phyloP scores from a whole-genome alignment of 352 stramenopile species.

The Aphanomyces invadans region DNA sequence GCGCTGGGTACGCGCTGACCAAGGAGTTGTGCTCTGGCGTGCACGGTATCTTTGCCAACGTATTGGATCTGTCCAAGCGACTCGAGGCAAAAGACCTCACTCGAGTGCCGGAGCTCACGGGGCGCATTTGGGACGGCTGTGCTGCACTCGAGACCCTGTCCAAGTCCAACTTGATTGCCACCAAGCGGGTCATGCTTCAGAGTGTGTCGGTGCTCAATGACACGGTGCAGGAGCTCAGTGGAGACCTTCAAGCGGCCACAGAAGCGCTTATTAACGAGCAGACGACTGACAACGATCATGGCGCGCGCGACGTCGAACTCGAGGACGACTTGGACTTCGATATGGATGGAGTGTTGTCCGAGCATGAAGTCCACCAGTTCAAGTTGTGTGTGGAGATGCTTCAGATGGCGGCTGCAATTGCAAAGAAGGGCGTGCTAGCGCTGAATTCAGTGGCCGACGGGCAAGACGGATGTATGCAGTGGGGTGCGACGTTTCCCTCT shows the following conservation, averaged over 20 bases:
- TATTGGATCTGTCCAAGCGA: slow-evolving; percentile 41
- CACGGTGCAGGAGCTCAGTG: slow-evolving; percentile 70
- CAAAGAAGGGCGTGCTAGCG: slow-evolving; percentile 76
- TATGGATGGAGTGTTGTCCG: slow-evolving; percentile 40
- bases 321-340: slow-evolving; percentile 76
- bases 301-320: slow-evolving; percentile 36
- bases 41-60: slow-evolving; percentile 62
- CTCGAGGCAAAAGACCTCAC: slow-evolving; percentile 43
- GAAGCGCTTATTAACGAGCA: slow-evolving; percentile 15
- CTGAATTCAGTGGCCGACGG: slow-evolving; percentile 63
- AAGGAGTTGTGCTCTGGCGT: slow-evolving; percentile 60
- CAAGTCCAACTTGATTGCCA: slow-evolving; percentile 82
- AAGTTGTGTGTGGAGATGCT: slow-evolving; percentile 57
- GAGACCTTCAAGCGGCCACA: slow-evolving; percentile 53
- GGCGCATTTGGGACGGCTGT: slow-evolving; percentile 75
- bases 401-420: slow-evolving; percentile 58
- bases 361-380: slow-evolving; percentile 60
- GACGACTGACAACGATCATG: slow-evolving; percentile 28
- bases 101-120: slow-evolving; percentile 64
- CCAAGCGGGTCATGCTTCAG: slow-evolving; percentile 81
- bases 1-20: slow-evolving; percentile 63
- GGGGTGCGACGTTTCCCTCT: slow-evolving; percentile 57
- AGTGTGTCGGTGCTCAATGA: slow-evolving; percentile 77
- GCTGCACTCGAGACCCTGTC: slow-evolving; percentile 44
- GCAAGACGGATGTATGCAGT: slow-evolving; percentile 52